A percentile compares a stretch with the other conserved stretches of the same genome.
These are phyloP conservation scores for Hyaloscypha variabilis DNA, from an alignment of 495 filamentous ascomycete genomes.

Conservation along the genomic window DNA sequence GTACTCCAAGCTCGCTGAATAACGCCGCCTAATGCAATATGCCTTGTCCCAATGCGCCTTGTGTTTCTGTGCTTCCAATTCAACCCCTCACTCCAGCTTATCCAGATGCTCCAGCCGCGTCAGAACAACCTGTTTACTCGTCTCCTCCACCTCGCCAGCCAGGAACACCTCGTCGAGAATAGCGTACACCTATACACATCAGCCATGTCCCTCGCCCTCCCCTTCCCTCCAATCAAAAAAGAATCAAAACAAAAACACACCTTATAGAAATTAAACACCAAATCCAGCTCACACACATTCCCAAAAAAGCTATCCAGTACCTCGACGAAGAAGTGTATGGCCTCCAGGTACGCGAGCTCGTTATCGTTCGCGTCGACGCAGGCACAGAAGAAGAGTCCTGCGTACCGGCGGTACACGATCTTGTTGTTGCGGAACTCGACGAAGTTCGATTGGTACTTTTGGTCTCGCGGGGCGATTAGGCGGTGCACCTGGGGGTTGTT, in stretches of 20 bases:
- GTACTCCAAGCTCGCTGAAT: constrained; percentile 8
- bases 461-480: constrained; percentile 93
- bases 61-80: background rate
- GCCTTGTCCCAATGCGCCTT: background rate
- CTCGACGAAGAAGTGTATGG: constrained; percentile 99
- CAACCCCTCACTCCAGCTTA: constrained; percentile 73
- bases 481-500: constrained; percentile 73
- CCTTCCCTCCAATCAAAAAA: background rate
- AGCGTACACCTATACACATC: constrained; percentile 76
- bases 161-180: constrained; percentile 97
- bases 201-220: background rate
- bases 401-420: constrained; percentile 95
- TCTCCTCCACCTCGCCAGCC: constrained; percentile 97
- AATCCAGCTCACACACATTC: constrained; percentile 97
- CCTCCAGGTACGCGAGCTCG: constrained; percentile 94
- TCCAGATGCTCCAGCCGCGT: constrained; percentile 94
- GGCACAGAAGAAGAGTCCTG: constrained; percentile 96
- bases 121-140: constrained; percentile 95
- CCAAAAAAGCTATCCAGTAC: constrained; percentile 98
- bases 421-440: constrained; percentile 94
- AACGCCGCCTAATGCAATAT: constrained; percentile 8
- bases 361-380: constrained; percentile 99
- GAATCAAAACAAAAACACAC: constrained; percentile 41
- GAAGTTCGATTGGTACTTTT: constrained; percentile 99
- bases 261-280: constrained; percentile 98